These are phyloP conservation scores for Butyriboletus loyo DNA, from an alignment of 768 basidiomycete species.

Conservation along the genomic window DNA sequence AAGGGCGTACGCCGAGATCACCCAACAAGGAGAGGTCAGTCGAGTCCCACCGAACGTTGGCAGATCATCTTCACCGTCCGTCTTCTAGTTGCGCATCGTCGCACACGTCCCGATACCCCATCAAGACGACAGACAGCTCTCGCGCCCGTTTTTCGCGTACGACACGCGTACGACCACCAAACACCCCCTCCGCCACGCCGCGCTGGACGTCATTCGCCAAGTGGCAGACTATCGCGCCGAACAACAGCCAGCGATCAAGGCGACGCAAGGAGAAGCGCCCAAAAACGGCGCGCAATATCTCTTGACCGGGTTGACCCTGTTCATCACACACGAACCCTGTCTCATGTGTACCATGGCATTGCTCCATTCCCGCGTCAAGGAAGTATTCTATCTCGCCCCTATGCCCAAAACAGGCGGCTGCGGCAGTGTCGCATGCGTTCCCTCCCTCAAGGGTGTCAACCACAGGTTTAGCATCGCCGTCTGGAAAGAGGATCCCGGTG, in stretches of 20 bases:
- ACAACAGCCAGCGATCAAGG: not conserved
- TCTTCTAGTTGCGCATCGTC: conserved; percentile 65
- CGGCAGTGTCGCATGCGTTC: conserved; percentile 71
- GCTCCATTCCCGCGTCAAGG: conserved; percentile 89
- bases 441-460: conserved; percentile 82
- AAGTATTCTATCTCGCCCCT: conserved; percentile 71
- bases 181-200: conserved; percentile 86
- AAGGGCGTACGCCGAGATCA: conserved; percentile 46
- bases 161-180: conserved; percentile 67
- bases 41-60: not conserved
- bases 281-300: conserved; percentile 81
- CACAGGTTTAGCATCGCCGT: conserved; percentile 76
- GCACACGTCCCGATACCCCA: conserved; percentile 63
- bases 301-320: conserved; percentile 78
- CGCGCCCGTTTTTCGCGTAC: conserved; percentile 47
- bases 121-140: conserved; percentile 26
- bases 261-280: conserved; percentile 9
- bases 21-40: conserved; percentile 55
- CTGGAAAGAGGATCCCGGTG: conserved; percentile 46
- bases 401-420: conserved; percentile 85
- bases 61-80: not conserved
- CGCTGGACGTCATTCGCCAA: conserved; percentile 69
- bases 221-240: conserved; percentile 56
- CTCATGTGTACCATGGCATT: conserved; percentile 98
- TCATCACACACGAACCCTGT: conserved; percentile 95